Evolutionary conservation across 495 filamentous ascomycete genomes (phyloP), one percentile per base, ranked within the genome.

Genomic region (Wilcoxina mikolae): DNA sequence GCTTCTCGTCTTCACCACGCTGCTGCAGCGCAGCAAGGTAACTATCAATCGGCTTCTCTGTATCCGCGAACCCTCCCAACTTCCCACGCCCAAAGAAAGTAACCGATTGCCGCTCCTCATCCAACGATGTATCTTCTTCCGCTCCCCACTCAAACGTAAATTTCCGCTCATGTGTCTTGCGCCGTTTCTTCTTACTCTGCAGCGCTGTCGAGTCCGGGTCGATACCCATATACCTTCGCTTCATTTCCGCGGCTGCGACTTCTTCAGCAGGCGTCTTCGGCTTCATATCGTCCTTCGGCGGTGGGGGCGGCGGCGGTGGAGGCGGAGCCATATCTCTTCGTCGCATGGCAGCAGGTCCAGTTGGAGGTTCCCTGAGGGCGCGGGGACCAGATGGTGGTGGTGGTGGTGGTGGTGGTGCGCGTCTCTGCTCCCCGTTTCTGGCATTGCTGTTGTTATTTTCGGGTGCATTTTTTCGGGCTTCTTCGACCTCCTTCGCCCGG

Each of bases 91-190:
- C 87, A 59, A 81, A 89, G 72, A 94, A 84, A 54, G 79, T 80
- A 1, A 79, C 77, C 55, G 87, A 83, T 2, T 81, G 74, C 39
- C 83, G 75, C 24, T 80, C 72, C 41, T 84, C 76, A 58, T 93
- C 88, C 2, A 73, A 73, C 57, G 84, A 94, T 12, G 91, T 99
- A 67, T 99, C 91, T 61, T 99, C 91, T 61, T 95, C 88, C 1
- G 78, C 75, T 59, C 94, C 94, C 91, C 91, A 99, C 67, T 96
- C 91, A 60, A 99, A 96, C 64, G 95, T 98, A 75, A 98, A 98
- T 65, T 96, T 95, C 69, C 89, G 85, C 67, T 95, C 90, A 9
- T 87, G 88, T 0, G 89, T 94, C 57, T 93, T 76, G 68, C 83
- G 82, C 46, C 90, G 78, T 73, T 96, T 98, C 76, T 96, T 96